Evolutionary conservation across 2,329 filamentous ascomycete genomes (phyloP).

Genomic region (Trichophyton rubrum): DNA sequence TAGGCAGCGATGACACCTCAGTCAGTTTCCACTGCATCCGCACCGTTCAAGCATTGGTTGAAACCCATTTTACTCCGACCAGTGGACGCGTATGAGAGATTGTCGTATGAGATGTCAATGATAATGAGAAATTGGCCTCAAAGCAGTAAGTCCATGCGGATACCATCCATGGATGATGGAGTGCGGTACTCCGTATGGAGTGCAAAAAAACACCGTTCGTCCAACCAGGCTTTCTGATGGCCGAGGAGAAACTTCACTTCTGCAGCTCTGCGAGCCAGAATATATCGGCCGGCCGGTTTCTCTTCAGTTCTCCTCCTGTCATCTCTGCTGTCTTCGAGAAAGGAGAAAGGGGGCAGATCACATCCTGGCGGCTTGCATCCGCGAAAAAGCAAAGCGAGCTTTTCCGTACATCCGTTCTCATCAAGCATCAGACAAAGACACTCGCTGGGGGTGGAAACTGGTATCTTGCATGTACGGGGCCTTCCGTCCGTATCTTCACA

Average conservation of each 20-base stretch:
- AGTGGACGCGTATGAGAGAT: neutral
- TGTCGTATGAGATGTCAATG: neutral
- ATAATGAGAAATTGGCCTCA: neutral
- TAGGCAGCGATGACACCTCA: neutral
- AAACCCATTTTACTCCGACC: neutral
- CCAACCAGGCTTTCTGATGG: neutral
- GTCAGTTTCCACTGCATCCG: neutral
- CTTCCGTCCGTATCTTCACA: neutral
- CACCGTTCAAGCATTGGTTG: neutral
- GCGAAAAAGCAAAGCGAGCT: neutral
- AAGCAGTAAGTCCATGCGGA: neutral
- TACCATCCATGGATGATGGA: neutral
- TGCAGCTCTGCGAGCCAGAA: neutral
- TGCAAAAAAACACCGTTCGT: neutral
- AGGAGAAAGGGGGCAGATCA: neutral
- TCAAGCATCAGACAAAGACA: neutral
- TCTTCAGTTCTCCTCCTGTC: neutral
- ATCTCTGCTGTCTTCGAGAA: neutral
- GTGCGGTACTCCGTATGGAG: too few species aligned
- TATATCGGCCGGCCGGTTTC: neutral
- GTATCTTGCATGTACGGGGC: neutral
- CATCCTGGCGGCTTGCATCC: neutral
- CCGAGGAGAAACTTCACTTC: neutral
- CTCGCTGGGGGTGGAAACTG: neutral
- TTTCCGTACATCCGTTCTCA: neutral